Evolutionary conservation across 768 basidiomycete genomes (phyloP).

Genomic region (Boletus sp.): DNA sequence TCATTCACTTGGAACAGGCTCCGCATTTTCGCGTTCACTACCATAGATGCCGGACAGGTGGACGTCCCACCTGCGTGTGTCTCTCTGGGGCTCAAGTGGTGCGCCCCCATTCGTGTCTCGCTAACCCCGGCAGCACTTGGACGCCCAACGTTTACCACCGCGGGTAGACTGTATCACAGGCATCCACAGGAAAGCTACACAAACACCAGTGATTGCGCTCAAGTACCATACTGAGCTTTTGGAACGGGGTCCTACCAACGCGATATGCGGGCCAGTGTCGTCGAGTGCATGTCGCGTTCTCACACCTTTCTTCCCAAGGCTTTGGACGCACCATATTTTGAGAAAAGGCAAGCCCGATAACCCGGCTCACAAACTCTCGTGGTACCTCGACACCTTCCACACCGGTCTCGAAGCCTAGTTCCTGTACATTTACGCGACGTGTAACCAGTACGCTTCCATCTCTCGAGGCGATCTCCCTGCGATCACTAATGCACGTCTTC

Average conservation of each 20-base stretch:
- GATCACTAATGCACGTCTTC: no score
- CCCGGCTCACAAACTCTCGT: not conserved
- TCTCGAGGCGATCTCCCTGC: no score
- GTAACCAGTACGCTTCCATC: no score
- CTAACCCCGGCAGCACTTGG: slow-evolving; percentile 13
- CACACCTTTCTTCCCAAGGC: not conserved
- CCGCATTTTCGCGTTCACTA: no score
- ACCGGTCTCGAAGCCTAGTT: no score
- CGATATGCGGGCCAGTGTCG: not conserved
- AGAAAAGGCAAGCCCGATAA: not conserved
- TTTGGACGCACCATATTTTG: not conserved
- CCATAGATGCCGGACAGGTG: no score
- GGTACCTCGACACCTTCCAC: not conserved
- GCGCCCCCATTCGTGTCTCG: not conserved
- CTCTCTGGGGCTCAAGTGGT: not conserved
- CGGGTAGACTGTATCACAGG: no score
- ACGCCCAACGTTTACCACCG: not conserved
- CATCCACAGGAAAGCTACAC: not conserved
- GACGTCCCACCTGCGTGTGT: not conserved
- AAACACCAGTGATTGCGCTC: not conserved
- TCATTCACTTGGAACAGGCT: no score
- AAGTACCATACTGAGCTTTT: no score
- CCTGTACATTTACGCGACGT: no score
- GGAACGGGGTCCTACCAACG: not conserved
- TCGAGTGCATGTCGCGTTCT: not conserved